phyloP scores from a whole-genome alignment of 108 stramenopile genomes.

The Nitzschia sp. region DNA sequence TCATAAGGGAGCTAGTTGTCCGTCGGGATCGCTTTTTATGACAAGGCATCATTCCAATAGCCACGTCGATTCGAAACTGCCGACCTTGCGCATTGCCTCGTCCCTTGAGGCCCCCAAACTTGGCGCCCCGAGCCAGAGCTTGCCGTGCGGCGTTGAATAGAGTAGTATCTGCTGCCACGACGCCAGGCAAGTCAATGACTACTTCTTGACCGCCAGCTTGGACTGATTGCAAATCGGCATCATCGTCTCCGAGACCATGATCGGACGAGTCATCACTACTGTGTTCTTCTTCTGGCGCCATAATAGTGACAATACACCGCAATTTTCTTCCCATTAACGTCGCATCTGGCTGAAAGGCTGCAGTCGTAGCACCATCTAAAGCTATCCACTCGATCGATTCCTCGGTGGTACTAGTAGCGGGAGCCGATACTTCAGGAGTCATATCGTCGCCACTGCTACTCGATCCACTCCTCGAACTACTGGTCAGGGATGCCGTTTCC shows the following conservation, averaged over 20 bases:
- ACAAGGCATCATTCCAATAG: slow-evolving; percentile 15
- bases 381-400: slow-evolving; percentile 43
- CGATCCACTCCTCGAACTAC: background rate
- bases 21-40: slow-evolving; percentile 1
- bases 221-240: slow-evolving; percentile 15
- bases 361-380: slow-evolving; percentile 52
- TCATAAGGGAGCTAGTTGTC: slow-evolving; percentile 9
- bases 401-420: background rate
- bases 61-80: slow-evolving; percentile 31
- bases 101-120: slow-evolving; percentile 54
- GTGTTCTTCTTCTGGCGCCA: too few relatives aligned
- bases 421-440: background rate
- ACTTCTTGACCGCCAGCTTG: slow-evolving; percentile 3
- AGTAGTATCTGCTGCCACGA: slow-evolving; percentile 46
- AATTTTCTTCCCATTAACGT: slow-evolving; percentile 57
- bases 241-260: too few relatives aligned
- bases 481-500: slow-evolving; percentile 1
- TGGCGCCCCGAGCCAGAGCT: slow-evolving; percentile 44
- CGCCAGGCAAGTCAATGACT: slow-evolving; percentile 12
- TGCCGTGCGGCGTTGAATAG: slow-evolving; percentile 61
- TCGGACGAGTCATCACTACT: slow-evolving; percentile 16
- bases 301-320: slow-evolving; percentile 49
- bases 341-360: slow-evolving; percentile 68
- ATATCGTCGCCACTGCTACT: background rate
- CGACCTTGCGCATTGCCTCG: slow-evolving; percentile 39